Evolutionary conservation across 2,329 filamentous ascomycete genomes (phyloP).

Genomic region (Aspergillus novofumigatus): DNA sequence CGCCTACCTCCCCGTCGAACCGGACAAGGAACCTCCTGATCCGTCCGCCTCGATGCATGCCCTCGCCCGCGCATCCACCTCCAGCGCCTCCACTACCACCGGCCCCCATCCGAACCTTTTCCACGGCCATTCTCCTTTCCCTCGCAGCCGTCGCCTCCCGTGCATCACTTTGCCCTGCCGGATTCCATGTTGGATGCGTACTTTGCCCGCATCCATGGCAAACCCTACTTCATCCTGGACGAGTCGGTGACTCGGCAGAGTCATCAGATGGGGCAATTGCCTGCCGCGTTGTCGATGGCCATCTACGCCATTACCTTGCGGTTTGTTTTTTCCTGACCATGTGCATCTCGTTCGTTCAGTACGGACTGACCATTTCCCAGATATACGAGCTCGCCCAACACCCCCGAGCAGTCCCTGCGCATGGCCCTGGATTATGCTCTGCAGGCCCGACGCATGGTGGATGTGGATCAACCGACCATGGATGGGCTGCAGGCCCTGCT

Average conservation of each 20-base stretch:
- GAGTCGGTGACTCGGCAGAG: slow-evolving; percentile 70
- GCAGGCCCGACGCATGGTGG: slow-evolving; percentile 65
- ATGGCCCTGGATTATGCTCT: slow-evolving; percentile 69
- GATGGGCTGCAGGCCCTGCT: slow-evolving; percentile 73
- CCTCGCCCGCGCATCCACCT: slow-evolving; percentile 2
- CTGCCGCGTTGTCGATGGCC: slow-evolving; percentile 48
- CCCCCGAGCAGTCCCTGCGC: slow-evolving; percentile 59
- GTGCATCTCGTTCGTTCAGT: slow-evolving; percentile 5
- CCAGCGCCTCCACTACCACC: neutral
- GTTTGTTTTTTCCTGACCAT: slow-evolving; percentile 40
- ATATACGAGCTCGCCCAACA: slow-evolving; percentile 64
- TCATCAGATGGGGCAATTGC: slow-evolving; percentile 64
- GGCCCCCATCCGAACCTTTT: slow-evolving; percentile 3
- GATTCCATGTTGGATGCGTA: slow-evolving; percentile 72
- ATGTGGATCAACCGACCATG: slow-evolving; percentile 75
- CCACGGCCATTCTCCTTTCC: slow-evolving; percentile 4
- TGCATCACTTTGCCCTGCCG: slow-evolving; percentile 44
- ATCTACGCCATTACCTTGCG: slow-evolving; percentile 58
- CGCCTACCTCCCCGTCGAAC: slow-evolving; percentile 39
- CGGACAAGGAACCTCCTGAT: slow-evolving; percentile 4
- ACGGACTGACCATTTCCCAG: slow-evolving; percentile 44
- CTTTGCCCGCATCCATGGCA: slow-evolving; percentile 73
- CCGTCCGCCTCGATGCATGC: slow-evolving; percentile 10
- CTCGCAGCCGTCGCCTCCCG: slow-evolving; percentile 38
- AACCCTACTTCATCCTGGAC: slow-evolving; percentile 77